These are phyloP conservation scores for Amylocystis lapponica DNA, from an alignment of 768 basidiomycete genomes.

Conservation along the genomic window DNA sequence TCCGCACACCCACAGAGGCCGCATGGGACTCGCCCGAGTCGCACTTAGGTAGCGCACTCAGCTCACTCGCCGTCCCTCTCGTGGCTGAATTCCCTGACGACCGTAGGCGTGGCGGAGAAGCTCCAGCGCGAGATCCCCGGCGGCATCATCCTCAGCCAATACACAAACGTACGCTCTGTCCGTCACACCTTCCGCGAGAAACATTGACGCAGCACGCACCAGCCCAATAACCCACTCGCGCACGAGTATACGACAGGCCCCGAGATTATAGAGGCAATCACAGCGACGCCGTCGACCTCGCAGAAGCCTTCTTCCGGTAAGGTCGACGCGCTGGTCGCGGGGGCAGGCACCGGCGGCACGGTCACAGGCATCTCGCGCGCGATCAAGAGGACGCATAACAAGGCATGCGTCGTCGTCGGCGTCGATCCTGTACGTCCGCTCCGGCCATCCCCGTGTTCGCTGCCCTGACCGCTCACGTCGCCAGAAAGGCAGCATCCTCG, in stretches of 20 bases:
- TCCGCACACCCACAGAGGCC: constrained; percentile 89
- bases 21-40: constrained; percentile 87
- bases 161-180: constrained; percentile 67
- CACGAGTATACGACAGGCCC: constrained; percentile 89
- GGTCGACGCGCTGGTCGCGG: constrained; percentile 77
- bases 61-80: constrained; percentile 36
- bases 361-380: constrained; percentile 82
- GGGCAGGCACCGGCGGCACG: constrained; percentile 94
- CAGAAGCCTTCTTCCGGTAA: constrained; percentile 59
- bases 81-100: constrained; percentile 87
- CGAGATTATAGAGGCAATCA: constrained; percentile 82
- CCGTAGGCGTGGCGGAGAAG: constrained; percentile 75
- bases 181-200: no score
- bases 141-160: constrained; percentile 92
- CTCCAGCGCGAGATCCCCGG: constrained; percentile 74
- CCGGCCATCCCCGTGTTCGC: constrained; percentile 1
- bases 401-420: constrained; percentile 69
- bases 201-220: no score
- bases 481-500: constrained; percentile 88
- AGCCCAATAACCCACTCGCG: constrained; percentile 83
- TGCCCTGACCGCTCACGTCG: constrained; percentile 1
- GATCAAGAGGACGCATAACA: constrained; percentile 74
- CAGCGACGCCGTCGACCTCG: constrained; percentile 55
- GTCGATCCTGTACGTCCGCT: constrained; percentile 76
- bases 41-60: constrained; percentile 74